Base-by-base conservation (phyloP, 768 basidiomycete genomes). In the Kwoniella europaea region DNA sequence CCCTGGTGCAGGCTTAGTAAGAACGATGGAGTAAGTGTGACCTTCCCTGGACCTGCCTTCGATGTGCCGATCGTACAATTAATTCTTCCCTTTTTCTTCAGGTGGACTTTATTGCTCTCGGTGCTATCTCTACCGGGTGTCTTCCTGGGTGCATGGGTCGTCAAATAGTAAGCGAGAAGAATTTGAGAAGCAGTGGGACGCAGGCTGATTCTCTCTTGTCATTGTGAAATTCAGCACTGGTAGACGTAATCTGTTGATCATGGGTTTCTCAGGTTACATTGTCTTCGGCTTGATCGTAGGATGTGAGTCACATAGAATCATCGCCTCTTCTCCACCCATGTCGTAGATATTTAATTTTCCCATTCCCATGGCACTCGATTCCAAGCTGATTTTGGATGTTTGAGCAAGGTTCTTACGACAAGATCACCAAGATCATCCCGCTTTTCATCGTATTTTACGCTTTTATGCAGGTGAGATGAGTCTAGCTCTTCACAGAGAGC, bases 361-460 rank as follows among this genome's bases (percentile, higher is more conserved):
- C 29, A 10, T n/a, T 62, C 60, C 13, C 29, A 10, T 57, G 20
- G 27, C 12, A 3, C 27, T 29, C 27, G 27, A 5, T 20, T 16
- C 27, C 27, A 29, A 57, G 27, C 55, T 57, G n/a, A 57, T 57
- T 46, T 16, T 46, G 44, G 44, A 6, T 46, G 10, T 46, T 10
- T 16, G 44, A 7, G 16, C 10, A 18, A 71, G 69, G 69, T 18
- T 63, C 87, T 0, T 91, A 91, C 76, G 85, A 90, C 68, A 87
- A 86, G 78, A 88, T 91, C 61, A 89, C 87, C 18, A 85, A 86
- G 22, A 88, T 89, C 29, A 86, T 87, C 52, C 89, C 88, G 4
- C 85, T 89, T 10, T 92, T 92, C 76, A 86, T 91, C 62, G 82
- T 91, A 70, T 88, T 91, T 73, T 91, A 90, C 79, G 91, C 89